A percentile compares a stretch with the other conserved stretches of the same genome.
Evolutionary conservation across 1,284 basidiomycete genomes (phyloP).

Genomic region (Hemileia vastatrix): DNA sequence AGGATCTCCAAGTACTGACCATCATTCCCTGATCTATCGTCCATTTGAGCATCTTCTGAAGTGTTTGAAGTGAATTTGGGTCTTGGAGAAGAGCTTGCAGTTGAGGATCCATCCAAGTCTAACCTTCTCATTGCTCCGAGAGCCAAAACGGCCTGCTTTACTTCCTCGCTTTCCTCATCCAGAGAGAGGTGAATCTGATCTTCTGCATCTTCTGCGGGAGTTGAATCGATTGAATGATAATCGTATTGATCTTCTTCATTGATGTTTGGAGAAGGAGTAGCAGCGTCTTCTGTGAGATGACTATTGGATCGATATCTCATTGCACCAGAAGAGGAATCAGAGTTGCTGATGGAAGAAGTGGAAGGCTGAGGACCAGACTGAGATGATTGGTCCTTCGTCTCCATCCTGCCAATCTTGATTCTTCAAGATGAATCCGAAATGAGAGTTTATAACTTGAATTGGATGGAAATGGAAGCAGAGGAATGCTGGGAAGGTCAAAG

Average conservation of each 20-base stretch:
- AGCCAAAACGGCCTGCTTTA: slow-evolving; percentile 35
- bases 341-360: background rate
- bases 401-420: too few relatives aligned
- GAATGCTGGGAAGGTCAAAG: too few relatives aligned
- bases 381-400: too few relatives aligned
- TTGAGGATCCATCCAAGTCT: background rate
- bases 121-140: slow-evolving; percentile 12
- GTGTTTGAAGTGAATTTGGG: background rate
- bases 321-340: background rate
- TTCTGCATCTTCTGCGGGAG: slow-evolving; percentile 18
- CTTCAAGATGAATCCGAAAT: too few relatives aligned
- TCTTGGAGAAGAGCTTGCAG: background rate
- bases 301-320: background rate
- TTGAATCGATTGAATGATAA: background rate
- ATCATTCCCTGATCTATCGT: slow-evolving; percentile 5
- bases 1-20: background rate
- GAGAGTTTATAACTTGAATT: too few relatives aligned
- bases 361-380: background rate
- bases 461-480: too few relatives aligned
- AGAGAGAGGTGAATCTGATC: too few relatives aligned
- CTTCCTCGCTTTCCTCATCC: slow-evolving; percentile 30
- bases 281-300: background rate
- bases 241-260: background rate
- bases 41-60: background rate
- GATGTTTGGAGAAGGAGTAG: background rate